Percentiles rank a stretch among this genome's conserved stretches.
Evolutionary conservation across 495 filamentous ascomycete species (phyloP).

Genomic region (Hypoxylon perforatum): DNA sequence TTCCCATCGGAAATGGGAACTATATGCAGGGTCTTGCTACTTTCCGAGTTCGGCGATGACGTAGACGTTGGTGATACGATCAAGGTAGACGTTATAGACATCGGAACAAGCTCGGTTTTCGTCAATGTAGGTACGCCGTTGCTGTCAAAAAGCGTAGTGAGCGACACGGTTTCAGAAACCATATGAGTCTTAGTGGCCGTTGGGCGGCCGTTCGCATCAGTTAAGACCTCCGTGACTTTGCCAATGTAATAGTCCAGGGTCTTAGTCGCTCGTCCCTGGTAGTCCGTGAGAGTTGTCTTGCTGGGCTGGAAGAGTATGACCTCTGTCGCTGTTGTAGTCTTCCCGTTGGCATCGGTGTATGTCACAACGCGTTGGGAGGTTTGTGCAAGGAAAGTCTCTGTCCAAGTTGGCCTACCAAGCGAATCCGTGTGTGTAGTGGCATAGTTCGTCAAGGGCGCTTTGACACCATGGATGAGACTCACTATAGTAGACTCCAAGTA

Average conservation of each 20-base stretch:
- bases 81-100: slow-evolving; percentile 21
- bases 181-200: slow-evolving; percentile 28
- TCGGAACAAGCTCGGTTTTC: slow-evolving; percentile 29
- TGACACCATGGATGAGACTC: not conserved
- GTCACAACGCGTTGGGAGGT: not conserved
- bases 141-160: slow-evolving; percentile 26
- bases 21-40: slow-evolving; percentile 19
- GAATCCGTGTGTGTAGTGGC: slow-evolving; percentile 11
- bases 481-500: slow-evolving; percentile 11
- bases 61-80: slow-evolving; percentile 26
- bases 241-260: slow-evolving; percentile 33
- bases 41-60: slow-evolving; percentile 2
- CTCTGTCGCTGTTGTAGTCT: slow-evolving; percentile 12
- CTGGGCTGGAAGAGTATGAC: slow-evolving; percentile 10
- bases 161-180: slow-evolving; percentile 17
- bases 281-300: slow-evolving; percentile 31
- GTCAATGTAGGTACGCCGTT: slow-evolving; percentile 32
- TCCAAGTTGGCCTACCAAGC: slow-evolving; percentile 16
- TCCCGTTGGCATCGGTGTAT: slow-evolving; percentile 15
- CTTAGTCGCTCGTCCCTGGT: slow-evolving; percentile 28
- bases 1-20: slow-evolving; percentile 33
- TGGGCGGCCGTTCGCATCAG: slow-evolving; percentile 21
- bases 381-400: slow-evolving; percentile 20
- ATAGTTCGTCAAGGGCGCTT: not conserved
- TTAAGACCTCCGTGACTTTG: slow-evolving; percentile 18